Base-by-base conservation (phyloP, 1,139 yeast genomes). In the Blastobotrys elegans region DNA sequence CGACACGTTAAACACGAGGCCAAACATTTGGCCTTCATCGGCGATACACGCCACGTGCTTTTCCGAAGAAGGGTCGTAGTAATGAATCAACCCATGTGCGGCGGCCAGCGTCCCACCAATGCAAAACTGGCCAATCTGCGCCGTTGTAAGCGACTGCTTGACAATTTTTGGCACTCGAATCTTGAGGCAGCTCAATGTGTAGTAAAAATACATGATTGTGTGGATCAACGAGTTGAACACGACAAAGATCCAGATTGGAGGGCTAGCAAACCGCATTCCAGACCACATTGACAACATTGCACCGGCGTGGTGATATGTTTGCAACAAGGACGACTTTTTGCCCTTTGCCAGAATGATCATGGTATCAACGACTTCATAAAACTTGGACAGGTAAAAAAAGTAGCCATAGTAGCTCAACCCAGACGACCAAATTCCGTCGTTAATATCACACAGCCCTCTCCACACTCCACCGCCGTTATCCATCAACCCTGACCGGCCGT, bases 241-340 rank as follows among this genome's bases (percentile, higher is more conserved):
- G 46, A 83, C 89, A 65, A 83, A 83, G 56, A 83, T 80, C 92
- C 90, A 83, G 61, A 83, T 82, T 35, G 90, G 90, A 10, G 89
- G 87, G 11, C 87, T 77, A 50, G 78, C 77, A 64, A 70, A 84
- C 50, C 90, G 70, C 50, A 82, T 76, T 2, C 90, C 92, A 2
- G 85, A 79, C 89, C 89, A 83, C 90, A 83, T 83, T 56, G 87
- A 81, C 69, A 83, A 71, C 83, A 83, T 83, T 43, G 92, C 92
- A 34, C 90, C 92, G 2, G 90, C 79, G 63, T 84, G 92, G 63
- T 83, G 90, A 65, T 83, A 83, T 52, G 86, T 79, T 66, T 83
- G 90, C 57, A 83, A 71, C 53, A 83, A 68, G 3, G 84, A 77
- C 13, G 86, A 77, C 35, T 82, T 84, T 62, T 76, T 74, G 41